phyloP scores from a whole-genome alignment of 78 protist species.

The Dictyostelium citrinum region DNA sequence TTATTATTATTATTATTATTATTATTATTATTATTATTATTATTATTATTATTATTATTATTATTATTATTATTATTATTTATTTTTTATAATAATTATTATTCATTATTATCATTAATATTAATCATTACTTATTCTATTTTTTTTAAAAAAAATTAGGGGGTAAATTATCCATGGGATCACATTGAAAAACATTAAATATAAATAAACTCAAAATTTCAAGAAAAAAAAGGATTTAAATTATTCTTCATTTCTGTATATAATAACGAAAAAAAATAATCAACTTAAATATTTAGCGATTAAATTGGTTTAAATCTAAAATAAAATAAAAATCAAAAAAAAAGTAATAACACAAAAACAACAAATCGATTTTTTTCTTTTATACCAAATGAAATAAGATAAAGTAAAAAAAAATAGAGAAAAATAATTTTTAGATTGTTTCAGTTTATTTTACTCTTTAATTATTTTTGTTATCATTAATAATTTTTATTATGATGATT shows the following conservation, averaged over 20 bases:
- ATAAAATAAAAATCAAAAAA: background rate
- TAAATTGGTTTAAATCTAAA: background rate
- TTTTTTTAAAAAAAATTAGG: background rate
- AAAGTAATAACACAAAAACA: background rate
- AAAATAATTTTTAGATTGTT: background rate
- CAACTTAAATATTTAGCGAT: background rate
- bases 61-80: background rate
- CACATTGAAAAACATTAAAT: background rate
- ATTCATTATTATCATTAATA: background rate
- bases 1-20: too few species aligned
- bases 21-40: background rate
- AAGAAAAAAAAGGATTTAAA: background rate
- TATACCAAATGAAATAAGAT: background rate
- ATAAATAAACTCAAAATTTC: background rate
- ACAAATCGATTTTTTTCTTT: background rate
- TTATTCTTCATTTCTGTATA: background rate
- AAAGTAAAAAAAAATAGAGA: background rate
- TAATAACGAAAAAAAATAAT: background rate
- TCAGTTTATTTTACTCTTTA: background rate
- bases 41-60: background rate
- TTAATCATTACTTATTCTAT: background rate
- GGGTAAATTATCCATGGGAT: background rate
- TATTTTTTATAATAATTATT: too few species aligned
- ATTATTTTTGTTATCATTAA: too few species aligned
- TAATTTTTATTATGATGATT: background rate